Conservation (phyloP, 164 flowering plant species). For the Liriodendron chinense region DNA sequence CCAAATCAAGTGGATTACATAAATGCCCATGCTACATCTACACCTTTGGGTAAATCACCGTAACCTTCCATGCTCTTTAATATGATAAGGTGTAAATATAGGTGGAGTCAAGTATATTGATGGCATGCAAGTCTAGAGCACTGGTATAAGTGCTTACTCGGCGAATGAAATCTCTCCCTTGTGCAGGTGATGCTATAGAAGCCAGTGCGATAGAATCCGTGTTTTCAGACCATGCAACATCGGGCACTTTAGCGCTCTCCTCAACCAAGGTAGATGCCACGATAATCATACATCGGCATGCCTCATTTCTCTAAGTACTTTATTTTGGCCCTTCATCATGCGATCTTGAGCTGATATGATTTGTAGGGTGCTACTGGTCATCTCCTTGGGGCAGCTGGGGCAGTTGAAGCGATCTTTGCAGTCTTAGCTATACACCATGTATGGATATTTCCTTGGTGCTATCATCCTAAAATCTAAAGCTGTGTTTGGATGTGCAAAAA, state of each 20-base stretch:
- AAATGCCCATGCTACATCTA: conserved; percentile 98
- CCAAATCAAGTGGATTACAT: conserved; percentile 78
- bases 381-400: conserved; percentile 99
- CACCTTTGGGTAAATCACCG: conserved; percentile 61
- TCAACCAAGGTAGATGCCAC: conserved; percentile 76
- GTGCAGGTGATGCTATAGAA: conserved; percentile 80
- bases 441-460: conserved; percentile 19
- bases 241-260: conserved; percentile 81
- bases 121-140: neutral
- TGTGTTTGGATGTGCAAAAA: neutral
- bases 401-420: conserved; percentile 90
- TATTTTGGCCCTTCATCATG: neutral
- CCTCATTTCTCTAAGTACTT: neutral
- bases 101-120: neutral
- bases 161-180: neutral
- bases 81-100: neutral
- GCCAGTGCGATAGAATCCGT: conserved; percentile 78
- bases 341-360: neutral
- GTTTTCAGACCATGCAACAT: conserved; percentile 67
- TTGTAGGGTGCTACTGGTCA: conserved; percentile 92
- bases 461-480: neutral
- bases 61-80: neutral
- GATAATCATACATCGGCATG: neutral
- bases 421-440: conserved; percentile 76
- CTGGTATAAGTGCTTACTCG: no score